Evolutionary conservation across 495 filamentous ascomycete species (phyloP), one percentile per base, ranked within the genome.

Genomic region (Penicillium salamii): DNA sequence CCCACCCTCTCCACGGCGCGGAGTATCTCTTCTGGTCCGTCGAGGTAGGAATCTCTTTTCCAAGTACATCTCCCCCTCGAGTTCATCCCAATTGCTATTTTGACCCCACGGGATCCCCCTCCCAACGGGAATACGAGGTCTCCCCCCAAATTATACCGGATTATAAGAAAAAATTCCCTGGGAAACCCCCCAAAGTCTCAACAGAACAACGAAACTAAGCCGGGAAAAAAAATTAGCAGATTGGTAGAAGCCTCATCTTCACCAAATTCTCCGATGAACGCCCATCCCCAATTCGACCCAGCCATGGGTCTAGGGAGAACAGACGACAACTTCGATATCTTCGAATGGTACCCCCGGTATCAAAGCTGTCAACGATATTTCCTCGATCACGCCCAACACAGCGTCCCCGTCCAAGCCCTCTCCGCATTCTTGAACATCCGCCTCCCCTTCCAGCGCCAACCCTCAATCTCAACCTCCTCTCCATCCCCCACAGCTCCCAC

Each of bases 331-430:
- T 74, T 77, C 65, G 92, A 96, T 67, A 86, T 97, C 49, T 83
- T 97, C 64, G 87, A 90, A 49, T 98, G 93, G 93, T 88, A 95
- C 61, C 90, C 91, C 13, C 82, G 86, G 41, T 96, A 96, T 68
- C 89, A 92, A 65, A 89, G 82, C 55, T 98, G 93, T 68, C 88
- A 92, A 52, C 81, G 82, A 32, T 97, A 95, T 75, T 98, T 98
- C 70, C 74, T 97, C 57, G 89, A 96, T 61, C 83, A 91, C 65
- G 90, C 91, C 5, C 93, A 97, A 62, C 88, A 95, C 69, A 85
- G 81, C 50, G 80, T 76, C 31, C 79, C 84, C 32, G 87, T 95
- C 15, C 91, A 97, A 70, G 90, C 90, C 17, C 77, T 97, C 41
- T 90, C 91, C 13, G 88, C 91, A 17, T 93, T 92, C 66, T 70